Evolutionary conservation across 306 rosid genomes (phyloP).

Genomic region (Inga laurina): DNA sequence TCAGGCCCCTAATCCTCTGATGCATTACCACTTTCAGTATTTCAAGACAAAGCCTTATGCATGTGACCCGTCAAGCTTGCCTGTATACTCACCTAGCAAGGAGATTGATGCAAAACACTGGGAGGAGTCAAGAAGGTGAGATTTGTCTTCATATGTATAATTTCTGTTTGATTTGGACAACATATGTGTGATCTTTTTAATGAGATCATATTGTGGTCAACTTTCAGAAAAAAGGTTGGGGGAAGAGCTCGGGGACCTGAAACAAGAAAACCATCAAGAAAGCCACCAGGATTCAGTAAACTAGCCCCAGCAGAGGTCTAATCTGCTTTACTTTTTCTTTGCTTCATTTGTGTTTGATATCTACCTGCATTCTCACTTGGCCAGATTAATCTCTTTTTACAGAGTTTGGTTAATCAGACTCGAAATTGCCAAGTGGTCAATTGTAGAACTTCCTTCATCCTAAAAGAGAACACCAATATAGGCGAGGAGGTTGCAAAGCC

Average conservation of each 20-base stretch:
- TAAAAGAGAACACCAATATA: constrained; percentile 40
- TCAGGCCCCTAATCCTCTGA: constrained; percentile 28
- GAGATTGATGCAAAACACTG: constrained; percentile 93
- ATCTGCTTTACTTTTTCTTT: constrained; percentile 22
- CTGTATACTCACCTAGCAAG: constrained; percentile 92
- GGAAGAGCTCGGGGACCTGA: constrained; percentile 72
- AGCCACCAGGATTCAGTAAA: constrained; percentile 71
- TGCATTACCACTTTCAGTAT: constrained; percentile 63
- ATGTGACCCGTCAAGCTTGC: constrained; percentile 94
- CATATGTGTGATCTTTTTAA: constrained; percentile 4
- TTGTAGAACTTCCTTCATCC: constrained; percentile 41
- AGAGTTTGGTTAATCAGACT: constrained; percentile 58
- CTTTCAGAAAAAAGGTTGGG: constrained; percentile 77
- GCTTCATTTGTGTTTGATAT: constrained; percentile 13
- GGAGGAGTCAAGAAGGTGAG: constrained; percentile 89
- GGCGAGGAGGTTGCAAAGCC: constrained; percentile 53
- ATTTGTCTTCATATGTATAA: constrained; percentile 21
- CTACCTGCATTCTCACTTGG: constrained; percentile 4
- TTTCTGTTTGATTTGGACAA: neutral
- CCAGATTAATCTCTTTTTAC: constrained; percentile 35
- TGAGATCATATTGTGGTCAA: constrained; percentile 27
- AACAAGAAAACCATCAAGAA: constrained; percentile 76
- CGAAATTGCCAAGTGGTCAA: constrained; percentile 47
- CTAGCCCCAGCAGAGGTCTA: constrained; percentile 83
- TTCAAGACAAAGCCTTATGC: constrained; percentile 90